Conservation (phyloP, 257 asterid species). For the Apocynum venetum region DNA sequence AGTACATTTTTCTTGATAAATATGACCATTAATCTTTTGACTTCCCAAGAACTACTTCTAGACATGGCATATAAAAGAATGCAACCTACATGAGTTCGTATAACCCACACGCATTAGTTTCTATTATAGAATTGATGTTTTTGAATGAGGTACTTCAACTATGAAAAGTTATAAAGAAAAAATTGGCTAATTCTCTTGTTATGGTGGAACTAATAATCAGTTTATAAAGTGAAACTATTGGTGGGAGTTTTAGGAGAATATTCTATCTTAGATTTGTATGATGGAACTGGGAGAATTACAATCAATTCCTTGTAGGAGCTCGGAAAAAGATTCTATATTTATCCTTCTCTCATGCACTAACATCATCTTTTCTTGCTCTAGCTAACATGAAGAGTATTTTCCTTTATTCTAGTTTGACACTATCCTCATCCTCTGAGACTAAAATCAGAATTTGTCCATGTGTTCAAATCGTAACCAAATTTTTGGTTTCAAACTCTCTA, state of each 20-base stretch:
- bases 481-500: neutral
- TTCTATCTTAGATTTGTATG: neutral
- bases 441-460: neutral
- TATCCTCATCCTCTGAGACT: neutral
- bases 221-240: neutral
- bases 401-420: neutral
- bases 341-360: too few relatives aligned
- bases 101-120: neutral
- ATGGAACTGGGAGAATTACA: neutral
- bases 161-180: neutral
- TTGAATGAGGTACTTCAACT: neutral
- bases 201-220: neutral
- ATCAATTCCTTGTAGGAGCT: too few relatives aligned
- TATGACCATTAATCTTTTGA: too few relatives aligned
- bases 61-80: too few relatives aligned
- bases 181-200: neutral
- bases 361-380: too few relatives aligned
- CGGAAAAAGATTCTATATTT: too few relatives aligned
- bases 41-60: too few relatives aligned
- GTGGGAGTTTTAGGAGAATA: neutral
- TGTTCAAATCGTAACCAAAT: neutral
- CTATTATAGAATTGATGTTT: neutral
- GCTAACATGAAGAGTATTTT: neutral
- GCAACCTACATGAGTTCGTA: neutral
- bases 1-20: neutral